These are phyloP conservation scores for Beauveria brongniartii DNA, from an alignment of 2,329 filamentous ascomycete species.

Conservation along the genomic window DNA sequence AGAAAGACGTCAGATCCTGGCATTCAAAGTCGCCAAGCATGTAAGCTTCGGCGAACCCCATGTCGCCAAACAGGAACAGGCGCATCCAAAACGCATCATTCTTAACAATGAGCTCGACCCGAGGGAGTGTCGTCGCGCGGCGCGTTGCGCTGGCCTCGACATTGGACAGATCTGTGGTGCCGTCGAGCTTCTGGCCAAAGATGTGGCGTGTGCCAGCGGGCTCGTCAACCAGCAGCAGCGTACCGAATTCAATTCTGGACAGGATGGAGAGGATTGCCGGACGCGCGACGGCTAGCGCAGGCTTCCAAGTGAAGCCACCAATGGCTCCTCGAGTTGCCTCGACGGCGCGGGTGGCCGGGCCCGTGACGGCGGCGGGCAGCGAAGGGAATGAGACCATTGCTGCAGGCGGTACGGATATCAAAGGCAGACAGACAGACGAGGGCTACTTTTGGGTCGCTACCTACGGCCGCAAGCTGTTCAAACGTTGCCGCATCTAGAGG, in stretches of 20 bases:
- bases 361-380: conserved; percentile 29
- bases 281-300: conserved; percentile 38
- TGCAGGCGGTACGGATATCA: not conserved
- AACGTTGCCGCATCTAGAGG: not conserved
- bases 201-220: conserved; percentile 31
- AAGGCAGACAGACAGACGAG: not conserved
- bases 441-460: not conserved
- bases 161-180: conserved; percentile 26
- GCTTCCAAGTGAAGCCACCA: conserved; percentile 39
- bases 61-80: conserved; percentile 61
- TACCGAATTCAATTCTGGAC: conserved; percentile 39
- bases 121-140: conserved; percentile 28
- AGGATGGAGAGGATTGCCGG: conserved; percentile 37
- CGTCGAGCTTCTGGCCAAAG: conserved; percentile 38
- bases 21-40: conserved; percentile 67
- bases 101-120: conserved; percentile 50
- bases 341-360: conserved; percentile 30
- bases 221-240: conserved; percentile 40
- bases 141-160: conserved; percentile 27
- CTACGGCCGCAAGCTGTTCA: not conserved
- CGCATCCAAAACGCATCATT: conserved; percentile 65
- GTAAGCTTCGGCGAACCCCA: conserved; percentile 67
- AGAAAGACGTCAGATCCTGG: conserved; percentile 58
- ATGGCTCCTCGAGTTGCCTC: conserved; percentile 34
- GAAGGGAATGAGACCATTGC: conserved; percentile 16